These are phyloP conservation scores for Phycomyces blakesleeanus DNA, from an alignment of 192 early-diverging fungal species.

Conservation along the genomic window DNA sequence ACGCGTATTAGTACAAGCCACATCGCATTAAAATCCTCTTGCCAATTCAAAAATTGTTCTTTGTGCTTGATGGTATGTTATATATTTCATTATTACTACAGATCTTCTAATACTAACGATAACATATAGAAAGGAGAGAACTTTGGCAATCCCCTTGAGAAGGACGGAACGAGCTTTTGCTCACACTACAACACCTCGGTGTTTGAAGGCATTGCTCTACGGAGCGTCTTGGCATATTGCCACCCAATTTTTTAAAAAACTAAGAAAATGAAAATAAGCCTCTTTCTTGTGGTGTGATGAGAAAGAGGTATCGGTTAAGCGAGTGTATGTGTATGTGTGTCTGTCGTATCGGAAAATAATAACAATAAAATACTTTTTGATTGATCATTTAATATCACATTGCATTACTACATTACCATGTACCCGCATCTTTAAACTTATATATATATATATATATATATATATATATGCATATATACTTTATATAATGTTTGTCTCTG, in stretches of 20 bases:
- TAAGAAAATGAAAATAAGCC: slow-evolving; percentile 18
- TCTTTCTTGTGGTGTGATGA: neutral
- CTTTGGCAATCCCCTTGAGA: slow-evolving; percentile 40
- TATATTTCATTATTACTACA: neutral
- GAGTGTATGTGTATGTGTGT: no score
- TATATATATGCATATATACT: no score
- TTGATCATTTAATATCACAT: no score
- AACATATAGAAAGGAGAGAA: slow-evolving; percentile 31
- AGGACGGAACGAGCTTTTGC: slow-evolving; percentile 35
- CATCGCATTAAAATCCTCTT: neutral
- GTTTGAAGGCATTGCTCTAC: slow-evolving; percentile 30
- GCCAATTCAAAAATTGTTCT: neutral
- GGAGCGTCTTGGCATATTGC: slow-evolving; percentile 32
- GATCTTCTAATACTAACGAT: neutral
- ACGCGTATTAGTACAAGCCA: neutral
- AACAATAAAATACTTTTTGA: no score
- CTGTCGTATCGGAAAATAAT: no score
- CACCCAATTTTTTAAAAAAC: slow-evolving; percentile 25
- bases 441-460: no score
- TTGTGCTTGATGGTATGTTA: slow-evolving; percentile 34
- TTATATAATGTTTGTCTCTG: no score
- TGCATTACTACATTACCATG: no score
- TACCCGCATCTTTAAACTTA: no score
- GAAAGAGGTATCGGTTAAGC: no score
- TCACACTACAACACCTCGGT: slow-evolving; percentile 21